These are phyloP conservation scores for Amborella trichopoda DNA, from an alignment of 164 flowering plant genomes.

Conservation along the genomic window DNA sequence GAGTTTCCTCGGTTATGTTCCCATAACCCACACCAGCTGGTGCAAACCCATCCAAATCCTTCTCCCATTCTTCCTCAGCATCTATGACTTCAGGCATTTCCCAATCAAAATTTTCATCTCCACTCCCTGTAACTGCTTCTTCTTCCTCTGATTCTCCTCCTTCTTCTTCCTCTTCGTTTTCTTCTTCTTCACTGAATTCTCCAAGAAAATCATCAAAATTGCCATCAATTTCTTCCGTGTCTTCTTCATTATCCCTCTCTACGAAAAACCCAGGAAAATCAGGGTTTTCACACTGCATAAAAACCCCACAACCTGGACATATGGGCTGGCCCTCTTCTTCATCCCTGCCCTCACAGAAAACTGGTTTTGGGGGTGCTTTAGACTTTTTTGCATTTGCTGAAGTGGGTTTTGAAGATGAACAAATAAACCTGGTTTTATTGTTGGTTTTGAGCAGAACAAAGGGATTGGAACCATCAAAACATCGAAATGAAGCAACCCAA, in stretches of 20 bases:
- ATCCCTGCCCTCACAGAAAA: constrained; percentile 84
- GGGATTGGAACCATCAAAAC: no score
- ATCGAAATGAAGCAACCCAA: no score
- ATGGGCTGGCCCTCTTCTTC: constrained; percentile 62
- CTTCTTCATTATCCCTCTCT: constrained; percentile 20
- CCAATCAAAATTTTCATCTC: constrained; percentile 55
- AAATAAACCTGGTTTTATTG: no score
- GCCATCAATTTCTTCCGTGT: constrained; percentile 1
- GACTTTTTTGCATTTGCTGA: constrained; percentile 10
- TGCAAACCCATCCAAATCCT: constrained; percentile 63
- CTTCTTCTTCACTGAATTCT: constrained; percentile 11
- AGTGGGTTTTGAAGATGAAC: constrained; percentile 7
- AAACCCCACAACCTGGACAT: constrained; percentile 97
- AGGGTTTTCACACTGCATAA: constrained; percentile 85
- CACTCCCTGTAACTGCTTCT: constrained; percentile 9
- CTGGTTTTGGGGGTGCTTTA: constrained; percentile 12
- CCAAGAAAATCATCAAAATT: constrained; percentile 11
- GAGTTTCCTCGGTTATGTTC: constrained; percentile 54
- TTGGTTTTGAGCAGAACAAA: no score
- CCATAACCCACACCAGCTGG: constrained; percentile 82
- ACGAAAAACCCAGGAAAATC: constrained; percentile 74
- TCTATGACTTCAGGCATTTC: constrained; percentile 40
- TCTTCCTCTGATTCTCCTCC: constrained; percentile 28
- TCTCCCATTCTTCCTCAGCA: constrained; percentile 31
- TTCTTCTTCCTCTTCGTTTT: constrained; percentile 6